These are phyloP conservation scores for Cladosporium sp. DNA, from an alignment of 2,329 filamentous ascomycete species.

Conservation along the genomic window DNA sequence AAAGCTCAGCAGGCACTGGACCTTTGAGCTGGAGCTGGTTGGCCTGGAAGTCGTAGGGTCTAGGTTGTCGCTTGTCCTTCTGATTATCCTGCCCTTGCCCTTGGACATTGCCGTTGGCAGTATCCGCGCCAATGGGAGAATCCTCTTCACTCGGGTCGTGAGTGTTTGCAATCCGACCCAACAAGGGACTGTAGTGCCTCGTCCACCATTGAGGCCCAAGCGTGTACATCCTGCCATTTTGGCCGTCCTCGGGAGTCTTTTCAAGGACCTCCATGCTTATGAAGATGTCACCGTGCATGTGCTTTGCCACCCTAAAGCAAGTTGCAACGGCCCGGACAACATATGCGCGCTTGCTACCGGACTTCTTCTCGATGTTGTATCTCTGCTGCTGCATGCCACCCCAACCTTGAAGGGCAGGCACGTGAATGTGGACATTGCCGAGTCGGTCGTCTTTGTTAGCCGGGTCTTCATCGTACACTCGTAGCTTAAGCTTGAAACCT, in stretches of 20 bases:
- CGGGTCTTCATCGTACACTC: conserved; percentile 87
- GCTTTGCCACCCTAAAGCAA: conserved; percentile 60
- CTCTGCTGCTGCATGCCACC: conserved; percentile 62
- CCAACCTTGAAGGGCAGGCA: conserved; percentile 66
- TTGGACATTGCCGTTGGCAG: conserved; percentile 8
- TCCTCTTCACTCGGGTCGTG: conserved; percentile 53
- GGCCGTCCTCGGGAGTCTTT: conserved; percentile 60
- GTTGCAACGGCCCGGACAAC: conserved; percentile 68
- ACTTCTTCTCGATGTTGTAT: conserved; percentile 77
- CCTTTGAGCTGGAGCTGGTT: conserved; percentile 86
- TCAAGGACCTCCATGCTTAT: conserved; percentile 79
- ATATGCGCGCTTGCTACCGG: conserved; percentile 85
- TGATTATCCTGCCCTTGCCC: conserved; percentile 18
- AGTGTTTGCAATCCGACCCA: conserved; percentile 74
- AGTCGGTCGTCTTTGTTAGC: conserved; percentile 83
- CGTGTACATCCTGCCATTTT: conserved; percentile 71
- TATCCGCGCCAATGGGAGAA: not conserved
- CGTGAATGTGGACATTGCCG: conserved; percentile 76
- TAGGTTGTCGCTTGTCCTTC: conserved; percentile 53
- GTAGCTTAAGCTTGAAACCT: conserved; percentile 81
- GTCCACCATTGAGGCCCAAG: conserved; percentile 74
- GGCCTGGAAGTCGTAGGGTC: conserved; percentile 80
- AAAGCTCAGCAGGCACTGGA: conserved; percentile 75
- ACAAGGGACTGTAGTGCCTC: conserved; percentile 85
- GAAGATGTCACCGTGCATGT: conserved; percentile 69